Evolutionary conservation across 345 rosid genomes (phyloP), one percentile per base, ranked within the genome.

Genomic region (Pelargonium nanum): DNA sequence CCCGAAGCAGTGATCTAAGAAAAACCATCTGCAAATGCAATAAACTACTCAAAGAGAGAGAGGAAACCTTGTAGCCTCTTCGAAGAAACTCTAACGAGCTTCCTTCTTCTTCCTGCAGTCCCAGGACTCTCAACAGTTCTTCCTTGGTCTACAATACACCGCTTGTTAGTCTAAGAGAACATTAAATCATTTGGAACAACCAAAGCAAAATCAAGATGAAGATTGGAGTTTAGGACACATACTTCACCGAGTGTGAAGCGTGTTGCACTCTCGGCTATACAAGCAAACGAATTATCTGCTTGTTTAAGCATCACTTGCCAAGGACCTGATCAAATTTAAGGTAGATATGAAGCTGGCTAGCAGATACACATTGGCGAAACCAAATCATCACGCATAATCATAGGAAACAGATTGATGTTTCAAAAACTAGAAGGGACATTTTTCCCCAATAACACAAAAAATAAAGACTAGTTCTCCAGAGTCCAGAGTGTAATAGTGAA

Each of bases 241-340:
- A 85, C 95, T 79, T 92, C 98, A 32, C 89, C 86, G 20, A 92
- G 81, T 0, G 98, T 92, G 76, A 92, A 92, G 58, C 96, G 95
- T 9, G 84, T 74, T 60, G 67, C 79, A 53, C 95, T 92, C 76
- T 92, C 98, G 26, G 96, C 98, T 52, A 83, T 70, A 62, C 95
- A 92, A 1, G 86, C 95, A 75, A 52, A 92, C 63, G 96, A 92
- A 65, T 89, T 80, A 78, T 92, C 91, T 67, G 87, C 53, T 71
- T 89, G 96, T 75, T 92, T 89, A 75, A 92, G 93, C 98, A 92
- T 89, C 76, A 89, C 98, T 75, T 92, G 98, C 98, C 98, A 92
- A 65, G 98, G 96, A 65, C 96, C 96, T 89, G 85, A 79, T 58
- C 60, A 66, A 54, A 58, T 26, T 24, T 55, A 32, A 19, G 24